Conservation (phyloP, 495 filamentous ascomycete genomes). For the Choiromyces venosus region DNA sequence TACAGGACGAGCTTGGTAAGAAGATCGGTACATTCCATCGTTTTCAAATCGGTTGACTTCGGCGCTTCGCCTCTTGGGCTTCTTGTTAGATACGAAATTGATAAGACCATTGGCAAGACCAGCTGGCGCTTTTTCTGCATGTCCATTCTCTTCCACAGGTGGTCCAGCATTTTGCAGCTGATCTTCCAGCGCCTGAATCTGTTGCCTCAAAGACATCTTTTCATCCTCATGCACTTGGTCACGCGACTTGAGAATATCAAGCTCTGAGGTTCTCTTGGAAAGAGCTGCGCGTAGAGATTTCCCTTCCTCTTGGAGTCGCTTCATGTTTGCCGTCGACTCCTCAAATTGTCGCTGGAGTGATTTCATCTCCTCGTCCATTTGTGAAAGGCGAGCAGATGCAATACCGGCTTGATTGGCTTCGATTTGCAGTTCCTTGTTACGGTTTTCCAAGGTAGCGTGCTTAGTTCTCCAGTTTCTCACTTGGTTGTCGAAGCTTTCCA, state of each 20-base stretch:
- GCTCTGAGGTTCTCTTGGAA: slow-evolving; percentile 64
- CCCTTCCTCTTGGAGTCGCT: slow-evolving; percentile 89
- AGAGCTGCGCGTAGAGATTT: slow-evolving; percentile 72
- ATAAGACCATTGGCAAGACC: slow-evolving; percentile 76
- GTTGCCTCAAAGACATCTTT: slow-evolving; percentile 74
- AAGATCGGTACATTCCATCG: slow-evolving; percentile 61
- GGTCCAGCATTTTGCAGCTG: slow-evolving; percentile 75
- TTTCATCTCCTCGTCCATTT: slow-evolving; percentile 91
- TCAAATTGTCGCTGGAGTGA: slow-evolving; percentile 79
- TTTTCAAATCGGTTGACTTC: slow-evolving; percentile 48
- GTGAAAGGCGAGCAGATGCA: slow-evolving; percentile 75
- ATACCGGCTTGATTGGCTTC: slow-evolving; percentile 98
- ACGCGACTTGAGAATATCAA: slow-evolving; percentile 65
- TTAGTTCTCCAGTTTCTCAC: slow-evolving; percentile 89
- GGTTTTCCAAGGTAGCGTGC: slow-evolving; percentile 83
- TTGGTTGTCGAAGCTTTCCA: slow-evolving; percentile 94
- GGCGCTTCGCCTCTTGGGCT: slow-evolving; percentile 89
- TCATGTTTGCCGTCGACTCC: slow-evolving; percentile 79
- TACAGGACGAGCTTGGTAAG: slow-evolving; percentile 89
- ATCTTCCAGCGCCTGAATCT: slow-evolving; percentile 84
- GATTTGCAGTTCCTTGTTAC: slow-evolving; percentile 85
- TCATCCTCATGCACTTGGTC: slow-evolving; percentile 71
- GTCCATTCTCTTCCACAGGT: slow-evolving; percentile 70
- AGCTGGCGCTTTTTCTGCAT: slow-evolving; percentile 71
- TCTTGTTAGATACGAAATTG: slow-evolving; percentile 94